A percentile compares a stretch with the other conserved stretches of the same genome.
Conservation (phyloP, 1,139 yeast genomes). For the Yamadazyma jaroonii region DNA sequence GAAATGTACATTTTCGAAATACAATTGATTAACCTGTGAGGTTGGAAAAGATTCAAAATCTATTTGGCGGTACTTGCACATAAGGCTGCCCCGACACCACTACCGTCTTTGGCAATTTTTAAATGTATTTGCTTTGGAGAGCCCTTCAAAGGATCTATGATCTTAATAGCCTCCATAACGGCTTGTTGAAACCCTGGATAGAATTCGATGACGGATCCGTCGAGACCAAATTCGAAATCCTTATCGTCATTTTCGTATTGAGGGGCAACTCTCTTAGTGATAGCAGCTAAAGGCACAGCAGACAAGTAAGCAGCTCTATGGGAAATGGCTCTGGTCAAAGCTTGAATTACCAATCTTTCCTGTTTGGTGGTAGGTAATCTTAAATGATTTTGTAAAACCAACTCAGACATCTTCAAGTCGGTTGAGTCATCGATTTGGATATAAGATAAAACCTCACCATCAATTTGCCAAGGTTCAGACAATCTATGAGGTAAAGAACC, state of each 20-base stretch:
- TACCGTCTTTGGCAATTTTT: constrained; percentile 87
- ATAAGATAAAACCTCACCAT: constrained; percentile 79
- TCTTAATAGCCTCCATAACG: constrained; percentile 70
- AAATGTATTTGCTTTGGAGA: constrained; percentile 68
- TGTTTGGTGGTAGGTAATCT: constrained; percentile 64
- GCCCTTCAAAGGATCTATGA: constrained; percentile 68
- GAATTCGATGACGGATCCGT: constrained; percentile 89
- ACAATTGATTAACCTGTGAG: too few species aligned
- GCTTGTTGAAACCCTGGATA: constrained; percentile 83
- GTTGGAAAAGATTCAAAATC: too few species aligned
- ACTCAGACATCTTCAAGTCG: constrained; percentile 62
- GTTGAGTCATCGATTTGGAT: constrained; percentile 80
- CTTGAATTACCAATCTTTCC: constrained; percentile 72
- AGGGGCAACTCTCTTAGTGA: constrained; percentile 40
- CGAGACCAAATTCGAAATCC: constrained; percentile 88
- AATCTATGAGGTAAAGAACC: constrained; percentile 63
- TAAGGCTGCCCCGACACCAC: constrained; percentile 95
- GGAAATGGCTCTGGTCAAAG: constrained; percentile 72
- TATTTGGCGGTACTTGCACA: constrained; percentile 55
- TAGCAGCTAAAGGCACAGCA: constrained; percentile 86
- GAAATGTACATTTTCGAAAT: too few species aligned
- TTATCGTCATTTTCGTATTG: constrained; percentile 52
- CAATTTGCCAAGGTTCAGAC: constrained; percentile 70
- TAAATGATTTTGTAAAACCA: constrained; percentile 59
- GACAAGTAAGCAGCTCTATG: constrained; percentile 82